Evolutionary conservation across 257 asterid genomes (phyloP).

Genomic region (Anisodus tanguticus): DNA sequence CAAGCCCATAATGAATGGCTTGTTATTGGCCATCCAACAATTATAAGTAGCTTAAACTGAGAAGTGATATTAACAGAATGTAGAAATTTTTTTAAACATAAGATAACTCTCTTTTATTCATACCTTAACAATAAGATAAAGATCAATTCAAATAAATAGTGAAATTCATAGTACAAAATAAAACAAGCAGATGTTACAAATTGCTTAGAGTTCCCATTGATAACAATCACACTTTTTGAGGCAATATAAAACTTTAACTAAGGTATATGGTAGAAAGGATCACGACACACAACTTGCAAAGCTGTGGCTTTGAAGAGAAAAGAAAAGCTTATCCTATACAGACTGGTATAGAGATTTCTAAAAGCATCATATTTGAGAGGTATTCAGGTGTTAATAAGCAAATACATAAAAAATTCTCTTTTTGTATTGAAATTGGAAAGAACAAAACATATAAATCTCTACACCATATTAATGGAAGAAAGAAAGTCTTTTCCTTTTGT

Average conservation of each 20-base stretch:
- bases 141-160: background rate
- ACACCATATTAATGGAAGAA: background rate
- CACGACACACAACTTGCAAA: background rate
- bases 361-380: background rate
- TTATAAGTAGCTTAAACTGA: background rate
- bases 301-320: background rate
- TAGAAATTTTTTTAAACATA: background rate
- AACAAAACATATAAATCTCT: background rate
- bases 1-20: conserved; percentile 1
- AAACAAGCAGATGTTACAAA: background rate
- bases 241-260: background rate
- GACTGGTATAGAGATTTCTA: background rate
- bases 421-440: background rate
- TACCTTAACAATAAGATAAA: background rate
- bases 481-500: background rate
- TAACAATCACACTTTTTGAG: background rate
- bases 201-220: background rate
- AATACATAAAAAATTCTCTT: background rate
- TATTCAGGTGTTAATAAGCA: background rate
- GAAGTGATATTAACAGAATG: background rate
- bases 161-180: background rate
- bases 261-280: background rate
- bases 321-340: background rate
- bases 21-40: background rate
- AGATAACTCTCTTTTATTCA: background rate